Evolutionary conservation across 768 basidiomycete species (phyloP), one percentile per base, ranked within the genome.

Genomic region (Infundibulicybe gibba): DNA sequence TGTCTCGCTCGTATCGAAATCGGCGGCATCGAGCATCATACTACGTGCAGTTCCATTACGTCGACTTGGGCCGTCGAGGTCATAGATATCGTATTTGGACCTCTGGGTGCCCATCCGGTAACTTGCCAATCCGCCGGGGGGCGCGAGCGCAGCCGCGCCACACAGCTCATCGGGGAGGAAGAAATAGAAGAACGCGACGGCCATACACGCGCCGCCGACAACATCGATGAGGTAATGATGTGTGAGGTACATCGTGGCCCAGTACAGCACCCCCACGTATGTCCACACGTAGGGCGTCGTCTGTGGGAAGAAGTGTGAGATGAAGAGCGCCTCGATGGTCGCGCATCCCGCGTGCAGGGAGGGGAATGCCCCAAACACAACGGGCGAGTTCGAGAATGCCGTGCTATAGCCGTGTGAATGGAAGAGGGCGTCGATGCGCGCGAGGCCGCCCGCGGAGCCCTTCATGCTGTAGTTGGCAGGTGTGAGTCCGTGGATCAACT

Each of bases 211-310:
- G 12, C 97, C 97, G 9, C 85, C 90, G 41, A 93, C 90, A 61
- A 97, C 90, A 61, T 99, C 97, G 68, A 99, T 94, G 60, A 99
- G 87, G 74, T 98, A 98, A 70, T 98, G 95, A 66, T 97, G 93
- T 3, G 90, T 91, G 57, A 95, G 86, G 72, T 95, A 97, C 95
- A 98, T 98, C 17, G 95, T 97, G 9, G 90, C 85, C 97, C 97
- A 99, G 64, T 95, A 98, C 3, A 99, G 79, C 14, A 90, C 69
- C 5, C 80, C 83, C 2, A 83, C 85, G 66, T 98, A 99, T 1
- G 67, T 71, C 90, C 93, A 97, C 17, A 83, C 81, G 53, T 76
- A 84, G 2, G 69, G 71, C 1, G 79, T 72, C 30, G 74, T 75
- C 50, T 77, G 75, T 0, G 91, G 90, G 80, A 97, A 98, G 70